phyloP scores from a whole-genome alignment of 2,329 filamentous ascomycete species.

The Aspergillus unguis region DNA sequence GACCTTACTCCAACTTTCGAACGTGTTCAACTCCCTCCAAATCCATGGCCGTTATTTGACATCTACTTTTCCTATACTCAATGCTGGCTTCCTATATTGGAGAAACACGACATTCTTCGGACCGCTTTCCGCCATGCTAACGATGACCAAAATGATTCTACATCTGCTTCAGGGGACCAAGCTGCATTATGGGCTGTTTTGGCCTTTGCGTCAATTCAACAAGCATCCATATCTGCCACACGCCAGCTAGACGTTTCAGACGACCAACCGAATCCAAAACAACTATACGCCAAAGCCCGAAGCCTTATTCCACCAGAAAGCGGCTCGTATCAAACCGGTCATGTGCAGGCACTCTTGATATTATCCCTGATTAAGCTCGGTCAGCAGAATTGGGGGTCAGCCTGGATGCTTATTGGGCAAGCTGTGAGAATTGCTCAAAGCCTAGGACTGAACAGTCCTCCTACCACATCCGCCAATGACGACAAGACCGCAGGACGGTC shows the following conservation, averaged over 20 bases:
- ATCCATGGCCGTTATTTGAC: conserved; percentile 57
- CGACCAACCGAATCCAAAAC: conserved; percentile 18
- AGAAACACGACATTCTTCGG: conserved; percentile 61
- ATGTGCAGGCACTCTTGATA: conserved; percentile 57
- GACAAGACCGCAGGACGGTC: conserved; percentile 35
- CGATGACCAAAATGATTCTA: conserved; percentile 26
- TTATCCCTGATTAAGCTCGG: conserved; percentile 63
- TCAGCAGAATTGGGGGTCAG: conserved; percentile 53
- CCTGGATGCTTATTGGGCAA: conserved; percentile 63
- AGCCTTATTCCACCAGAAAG: conserved; percentile 49
- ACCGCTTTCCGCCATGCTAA: conserved; percentile 41
- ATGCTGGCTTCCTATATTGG: conserved; percentile 71
- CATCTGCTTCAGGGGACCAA: conserved; percentile 45
- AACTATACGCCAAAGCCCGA: conserved; percentile 46
- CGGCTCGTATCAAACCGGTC: conserved; percentile 47
- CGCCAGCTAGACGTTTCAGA: conserved; percentile 16
- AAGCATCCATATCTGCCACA: conserved; percentile 33
- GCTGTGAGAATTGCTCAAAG: conserved; percentile 53
- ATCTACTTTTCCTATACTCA: conserved; percentile 74
- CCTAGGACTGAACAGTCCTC: conserved; percentile 37
- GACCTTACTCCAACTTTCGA: background rate
- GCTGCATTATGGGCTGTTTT: conserved; percentile 61
- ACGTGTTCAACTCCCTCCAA: conserved; percentile 49
- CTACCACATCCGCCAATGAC: conserved; percentile 40
- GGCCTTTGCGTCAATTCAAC: conserved; percentile 57